Conservation (phyloP, 495 filamentous ascomycete species). For the Pseudoneurospora amorphoporcata region DNA sequence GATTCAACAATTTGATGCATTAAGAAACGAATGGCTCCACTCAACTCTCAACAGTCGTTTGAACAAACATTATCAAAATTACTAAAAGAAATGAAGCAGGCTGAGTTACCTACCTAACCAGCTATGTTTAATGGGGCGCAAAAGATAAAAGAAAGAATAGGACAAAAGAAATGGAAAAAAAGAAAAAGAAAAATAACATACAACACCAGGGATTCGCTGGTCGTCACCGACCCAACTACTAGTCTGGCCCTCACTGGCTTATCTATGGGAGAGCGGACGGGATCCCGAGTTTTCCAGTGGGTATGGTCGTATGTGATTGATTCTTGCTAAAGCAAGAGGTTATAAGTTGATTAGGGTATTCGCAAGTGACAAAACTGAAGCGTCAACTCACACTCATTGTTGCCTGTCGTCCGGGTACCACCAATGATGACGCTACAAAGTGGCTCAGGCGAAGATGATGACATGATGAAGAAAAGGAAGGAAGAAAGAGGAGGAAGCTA, state of each 20-base stretch:
- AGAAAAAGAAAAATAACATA: slow-evolving; percentile 6
- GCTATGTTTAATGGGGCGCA: no score
- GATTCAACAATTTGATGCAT: no score
- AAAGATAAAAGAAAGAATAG: neutral
- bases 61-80: neutral
- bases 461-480: no score
- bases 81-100: neutral
- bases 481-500: no score
- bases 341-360: neutral
- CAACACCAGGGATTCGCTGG: slow-evolving; percentile 19
- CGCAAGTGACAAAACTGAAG: neutral
- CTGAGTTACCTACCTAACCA: neutral
- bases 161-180: neutral
- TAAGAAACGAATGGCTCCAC: neutral
- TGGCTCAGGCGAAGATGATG: no score
- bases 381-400: no score
- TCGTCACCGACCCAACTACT: slow-evolving; percentile 43
- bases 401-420: no score
- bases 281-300: slow-evolving; percentile 35
- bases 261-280: slow-evolving; percentile 42
- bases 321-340: neutral
- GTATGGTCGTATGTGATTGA: slow-evolving; percentile 34
- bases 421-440: no score
- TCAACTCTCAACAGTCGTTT: neutral
- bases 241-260: slow-evolving; percentile 23